phyloP scores from a whole-genome alignment of 2,329 filamentous ascomycete species.

The Colletotrichum sansevieriae region DNA sequence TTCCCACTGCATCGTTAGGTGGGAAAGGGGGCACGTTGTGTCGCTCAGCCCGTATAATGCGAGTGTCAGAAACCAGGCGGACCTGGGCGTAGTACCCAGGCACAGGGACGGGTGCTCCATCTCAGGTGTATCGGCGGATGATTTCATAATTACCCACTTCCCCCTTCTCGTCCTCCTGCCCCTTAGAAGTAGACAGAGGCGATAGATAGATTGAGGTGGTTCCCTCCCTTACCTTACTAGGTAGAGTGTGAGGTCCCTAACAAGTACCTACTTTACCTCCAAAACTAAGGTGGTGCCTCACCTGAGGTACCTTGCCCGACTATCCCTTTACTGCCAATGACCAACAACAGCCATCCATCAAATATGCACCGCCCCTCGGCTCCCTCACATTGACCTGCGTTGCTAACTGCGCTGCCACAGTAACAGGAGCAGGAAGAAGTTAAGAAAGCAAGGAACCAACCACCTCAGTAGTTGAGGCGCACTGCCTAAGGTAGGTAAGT shows the following conservation, averaged over 20 bases:
- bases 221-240: too few relatives aligned
- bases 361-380: conserved; percentile 4
- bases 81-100: too few relatives aligned
- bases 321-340: too few relatives aligned
- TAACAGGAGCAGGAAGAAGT: neutral
- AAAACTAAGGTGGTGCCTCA: too few relatives aligned
- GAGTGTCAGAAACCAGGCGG: conserved; percentile 12
- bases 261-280: too few relatives aligned
- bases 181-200: too few relatives aligned
- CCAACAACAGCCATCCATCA: too few relatives aligned
- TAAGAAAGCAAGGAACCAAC: neutral
- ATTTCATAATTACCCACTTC: conserved; percentile 40
- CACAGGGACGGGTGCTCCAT: too few relatives aligned
- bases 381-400: neutral
- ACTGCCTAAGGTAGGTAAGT: too few relatives aligned
- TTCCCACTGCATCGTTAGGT: neutral
- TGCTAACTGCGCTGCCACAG: neutral
- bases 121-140: conserved; percentile 25
- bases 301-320: too few relatives aligned
- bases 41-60: conserved; percentile 39
- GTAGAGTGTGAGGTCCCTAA: too few relatives aligned
- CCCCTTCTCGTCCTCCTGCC: neutral
- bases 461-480: neutral
- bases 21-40: conserved; percentile 21
- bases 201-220: too few relatives aligned